Conservation (phyloP, 371 early-diverging fungal species). For the Mortierella sp. region DNA sequence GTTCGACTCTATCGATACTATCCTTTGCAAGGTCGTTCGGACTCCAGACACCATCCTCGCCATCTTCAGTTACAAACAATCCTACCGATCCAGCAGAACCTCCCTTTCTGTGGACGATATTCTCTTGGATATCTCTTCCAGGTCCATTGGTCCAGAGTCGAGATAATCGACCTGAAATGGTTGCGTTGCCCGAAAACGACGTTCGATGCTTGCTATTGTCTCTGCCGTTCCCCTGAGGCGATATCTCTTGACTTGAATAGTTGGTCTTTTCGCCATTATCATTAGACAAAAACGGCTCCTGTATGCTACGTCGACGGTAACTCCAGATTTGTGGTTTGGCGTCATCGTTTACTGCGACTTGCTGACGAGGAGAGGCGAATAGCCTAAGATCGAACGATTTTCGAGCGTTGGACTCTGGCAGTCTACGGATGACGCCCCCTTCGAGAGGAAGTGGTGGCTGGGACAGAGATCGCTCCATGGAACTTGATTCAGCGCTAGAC, state of each 20-base stretch:
- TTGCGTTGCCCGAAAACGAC: conserved; percentile 44
- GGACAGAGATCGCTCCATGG: conserved; percentile 13
- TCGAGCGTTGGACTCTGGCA: conserved; percentile 8
- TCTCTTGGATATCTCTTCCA: conserved; percentile 17
- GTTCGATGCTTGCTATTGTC: conserved; percentile 11
- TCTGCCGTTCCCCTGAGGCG: neutral
- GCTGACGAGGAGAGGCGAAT: conserved; percentile 10
- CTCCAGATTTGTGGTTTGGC: neutral
- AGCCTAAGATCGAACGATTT: conserved; percentile 21
- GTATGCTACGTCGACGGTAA: conserved; percentile 37
- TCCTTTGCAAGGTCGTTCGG: neutral
- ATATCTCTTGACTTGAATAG: neutral
- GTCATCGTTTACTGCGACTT: neutral
- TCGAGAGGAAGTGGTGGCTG: conserved; percentile 7
- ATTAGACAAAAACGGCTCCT: conserved; percentile 20
- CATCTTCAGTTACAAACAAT: neutral
- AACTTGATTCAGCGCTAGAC: neutral
- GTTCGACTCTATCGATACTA: neutral
- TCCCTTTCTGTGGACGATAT: conserved; percentile 1
- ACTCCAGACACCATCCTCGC: neutral
- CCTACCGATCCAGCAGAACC: conserved; percentile 13
- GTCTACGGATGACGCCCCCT: neutral
- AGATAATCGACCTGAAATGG: conserved; percentile 51
- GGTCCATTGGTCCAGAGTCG: conserved; percentile 36
- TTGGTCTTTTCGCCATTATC: neutral